These are phyloP conservation scores for Petunia hybrid DNA, from an alignment of 305 asterid species.

Conservation along the genomic window DNA sequence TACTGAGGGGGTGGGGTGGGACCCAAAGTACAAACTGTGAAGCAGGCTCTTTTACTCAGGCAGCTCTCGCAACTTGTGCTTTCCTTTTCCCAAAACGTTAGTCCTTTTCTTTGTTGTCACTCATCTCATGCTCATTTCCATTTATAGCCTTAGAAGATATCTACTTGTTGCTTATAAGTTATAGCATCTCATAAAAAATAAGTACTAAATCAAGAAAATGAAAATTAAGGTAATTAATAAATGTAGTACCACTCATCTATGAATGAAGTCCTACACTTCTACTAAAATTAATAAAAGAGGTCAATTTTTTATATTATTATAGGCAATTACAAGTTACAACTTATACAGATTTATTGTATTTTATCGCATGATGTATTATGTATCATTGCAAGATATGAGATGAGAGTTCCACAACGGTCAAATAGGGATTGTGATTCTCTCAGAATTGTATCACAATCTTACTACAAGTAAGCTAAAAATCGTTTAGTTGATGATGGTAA, in stretches of 20 bases:
- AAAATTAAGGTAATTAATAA: too few species aligned
- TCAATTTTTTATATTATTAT: not conserved
- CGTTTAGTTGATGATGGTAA: too few species aligned
- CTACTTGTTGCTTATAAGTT: not conserved
- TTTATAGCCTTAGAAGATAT: not conserved
- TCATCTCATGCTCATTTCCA: not conserved
- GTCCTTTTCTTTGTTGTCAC: not conserved
- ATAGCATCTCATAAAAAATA: not conserved
- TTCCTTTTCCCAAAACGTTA: conserved; percentile 37
- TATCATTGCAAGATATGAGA: too few species aligned
- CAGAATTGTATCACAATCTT: too few species aligned
- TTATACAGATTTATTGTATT: too few species aligned
- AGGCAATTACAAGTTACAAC: too few species aligned
- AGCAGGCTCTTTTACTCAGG: not conserved
- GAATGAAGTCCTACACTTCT: too few species aligned
- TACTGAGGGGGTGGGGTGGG: conserved; percentile 30
- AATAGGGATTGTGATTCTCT: too few species aligned
- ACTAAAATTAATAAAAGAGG: not conserved
- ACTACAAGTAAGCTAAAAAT: too few species aligned
- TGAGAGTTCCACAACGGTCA: too few species aligned
- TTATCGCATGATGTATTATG: too few species aligned
- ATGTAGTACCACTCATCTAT: too few species aligned
- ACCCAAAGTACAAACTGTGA: conserved; percentile 26
- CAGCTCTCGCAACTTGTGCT: conserved; percentile 45
- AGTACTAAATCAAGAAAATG: not conserved